phyloP scores from a whole-genome alignment of 768 basidiomycete species.

The Hypholoma sublateritium region DNA sequence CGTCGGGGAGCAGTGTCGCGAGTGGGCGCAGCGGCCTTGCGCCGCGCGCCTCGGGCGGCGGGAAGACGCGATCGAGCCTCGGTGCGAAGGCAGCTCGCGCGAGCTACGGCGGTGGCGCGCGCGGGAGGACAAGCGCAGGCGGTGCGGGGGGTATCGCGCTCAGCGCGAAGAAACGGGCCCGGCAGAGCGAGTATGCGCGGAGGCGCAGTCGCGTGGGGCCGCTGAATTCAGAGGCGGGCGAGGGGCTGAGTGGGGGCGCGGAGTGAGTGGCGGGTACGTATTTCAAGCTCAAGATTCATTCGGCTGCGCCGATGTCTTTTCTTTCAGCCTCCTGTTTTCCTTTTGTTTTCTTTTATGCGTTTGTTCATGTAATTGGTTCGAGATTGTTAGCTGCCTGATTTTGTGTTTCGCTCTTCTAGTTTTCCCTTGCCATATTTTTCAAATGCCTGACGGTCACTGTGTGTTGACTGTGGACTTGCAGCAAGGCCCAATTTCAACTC shows the following conservation, averaged over 20 bases:
- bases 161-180: slow-evolving; percentile 70
- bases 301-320: background rate
- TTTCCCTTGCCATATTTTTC: background rate
- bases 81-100: slow-evolving; percentile 41
- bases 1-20: slow-evolving; percentile 11
- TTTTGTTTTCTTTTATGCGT: too few relatives aligned
- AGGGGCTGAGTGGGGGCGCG: background rate
- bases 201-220: slow-evolving; percentile 43
- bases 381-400: too few relatives aligned
- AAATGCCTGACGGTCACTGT: background rate
- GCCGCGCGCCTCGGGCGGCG: slow-evolving; percentile 10
- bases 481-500: background rate
- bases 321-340: too few relatives aligned
- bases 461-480: background rate
- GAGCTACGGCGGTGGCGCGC: slow-evolving; percentile 34
- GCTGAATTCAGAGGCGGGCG: slow-evolving; percentile 4
- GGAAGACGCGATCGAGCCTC: slow-evolving; percentile 51
- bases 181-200: slow-evolving; percentile 75
- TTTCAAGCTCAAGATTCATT: background rate
- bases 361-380: too few relatives aligned
- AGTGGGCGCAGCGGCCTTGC: slow-evolving; percentile 15
- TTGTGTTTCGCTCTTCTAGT: too few relatives aligned
- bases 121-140: slow-evolving; percentile 19
- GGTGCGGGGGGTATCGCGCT: slow-evolving; percentile 38
- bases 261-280: background rate